Evolutionary conservation across 129 eudicot genomes (phyloP), one percentile per base, ranked within the genome.

Genomic region (Centrapalus pauciflorus): DNA sequence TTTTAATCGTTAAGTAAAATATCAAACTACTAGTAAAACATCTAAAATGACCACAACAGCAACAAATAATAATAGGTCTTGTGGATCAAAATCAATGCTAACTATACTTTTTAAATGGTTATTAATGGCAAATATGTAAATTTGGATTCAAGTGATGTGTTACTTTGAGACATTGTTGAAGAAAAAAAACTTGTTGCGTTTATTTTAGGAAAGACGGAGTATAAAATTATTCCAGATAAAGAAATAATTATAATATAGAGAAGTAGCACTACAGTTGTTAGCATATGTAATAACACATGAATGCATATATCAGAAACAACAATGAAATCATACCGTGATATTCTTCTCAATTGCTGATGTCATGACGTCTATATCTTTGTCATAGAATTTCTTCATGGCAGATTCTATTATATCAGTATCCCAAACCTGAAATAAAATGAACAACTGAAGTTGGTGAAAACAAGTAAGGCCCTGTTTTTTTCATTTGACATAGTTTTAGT

Each of bases 371-470:
- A 94, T 67, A 79, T 89, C 90, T 41, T 74, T 55, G 64, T 71
- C 77, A 58, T 94, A 94, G 79, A 80, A 89, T 45, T 83, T 78
- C 85, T 94, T 80, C 81, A 94, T 55, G 56, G 99, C 96, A 70
- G 99, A 86, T 73, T 94, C 95, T 43, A 94, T 94, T 45, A 94
- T 89, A 85, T 76, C 79, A 17, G 71, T 86, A 80, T 94, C 99
- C 99, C 99, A 94, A 62, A 94, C 92, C 97, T 94, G 85, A 55
- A 82, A 79, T 63, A 65, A 8, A 54, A 59, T 17, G 29, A 12
- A 16, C 20, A 32, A 32, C 20, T 57, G 3, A 30, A 29, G 11
- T 20, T 14, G 11, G 4, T 7, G 7, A 35, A 62, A 61, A 24
- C 46, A 23, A 61, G 61, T 19, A 55, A n/a, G n/a, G n/a, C n/a